phyloP scores from a whole-genome alignment of 2,329 filamentous ascomycete genomes.

The Diaporthe destruens region DNA sequence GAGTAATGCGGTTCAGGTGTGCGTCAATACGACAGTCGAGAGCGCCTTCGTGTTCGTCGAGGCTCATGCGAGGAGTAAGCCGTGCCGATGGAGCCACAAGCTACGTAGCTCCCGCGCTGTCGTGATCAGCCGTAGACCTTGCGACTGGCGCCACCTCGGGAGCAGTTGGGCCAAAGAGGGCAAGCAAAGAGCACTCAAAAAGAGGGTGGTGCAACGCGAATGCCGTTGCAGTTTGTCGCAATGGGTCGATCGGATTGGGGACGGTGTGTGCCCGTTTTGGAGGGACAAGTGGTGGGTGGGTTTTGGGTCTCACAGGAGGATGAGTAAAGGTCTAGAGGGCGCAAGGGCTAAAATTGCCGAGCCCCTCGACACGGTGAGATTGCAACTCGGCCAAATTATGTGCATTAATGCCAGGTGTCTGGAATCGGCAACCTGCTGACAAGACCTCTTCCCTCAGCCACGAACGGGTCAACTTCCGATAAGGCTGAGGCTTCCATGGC shows the following conservation, averaged over 20 bases:
- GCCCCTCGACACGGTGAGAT: slow-evolving; percentile 26
- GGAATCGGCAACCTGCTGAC: background rate
- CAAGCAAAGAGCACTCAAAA: slow-evolving; percentile 25
- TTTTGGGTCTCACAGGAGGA: slow-evolving; percentile 30
- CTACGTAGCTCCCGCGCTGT: background rate
- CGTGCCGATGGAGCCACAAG: slow-evolving; percentile 9
- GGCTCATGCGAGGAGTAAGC: slow-evolving; percentile 15
- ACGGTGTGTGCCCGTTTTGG: background rate
- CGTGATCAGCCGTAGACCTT: background rate
- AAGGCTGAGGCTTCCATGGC: slow-evolving; percentile 54
- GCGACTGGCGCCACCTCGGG: background rate
- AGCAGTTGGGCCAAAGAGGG: background rate
- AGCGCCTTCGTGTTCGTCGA: slow-evolving; percentile 9
- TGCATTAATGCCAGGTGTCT: background rate
- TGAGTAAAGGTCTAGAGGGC: slow-evolving; percentile 15
- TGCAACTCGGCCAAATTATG: slow-evolving; percentile 8
- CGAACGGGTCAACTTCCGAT: slow-evolving; percentile 59
- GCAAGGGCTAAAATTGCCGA: slow-evolving; percentile 30
- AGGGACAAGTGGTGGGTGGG: slow-evolving; percentile 23
- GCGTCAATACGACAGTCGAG: background rate
- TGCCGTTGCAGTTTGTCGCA: slow-evolving; percentile 10
- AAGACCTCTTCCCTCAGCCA: background rate
- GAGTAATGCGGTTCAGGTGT: background rate
- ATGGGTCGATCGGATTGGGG: background rate
- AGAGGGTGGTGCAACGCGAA: background rate